Base-by-base conservation (phyloP, 805 yeast genomes). In the Candida patagonica region DNA sequence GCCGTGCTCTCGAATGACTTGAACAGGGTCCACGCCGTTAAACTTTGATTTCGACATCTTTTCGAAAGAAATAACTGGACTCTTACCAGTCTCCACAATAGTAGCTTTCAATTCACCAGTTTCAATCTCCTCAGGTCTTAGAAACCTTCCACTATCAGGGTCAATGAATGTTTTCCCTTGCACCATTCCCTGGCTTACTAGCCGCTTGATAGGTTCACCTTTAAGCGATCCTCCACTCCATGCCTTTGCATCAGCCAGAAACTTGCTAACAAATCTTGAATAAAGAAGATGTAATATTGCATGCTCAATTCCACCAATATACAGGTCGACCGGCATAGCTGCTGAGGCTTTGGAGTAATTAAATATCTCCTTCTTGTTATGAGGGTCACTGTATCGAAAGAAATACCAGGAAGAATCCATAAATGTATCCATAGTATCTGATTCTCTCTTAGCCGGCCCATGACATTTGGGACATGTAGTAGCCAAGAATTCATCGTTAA, bases 401-500 rank as follows among this genome's bases (percentile, higher is more conserved):
- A 73, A 84, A 60, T 92, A 92, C 98, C 98, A 92, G 2, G 96
- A 87, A 13, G 95, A 83, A 61, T 92, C 98, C 76, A 92, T 89
- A 55, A 92, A 92, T 0, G 98, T 92, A 56, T 92, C 98, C 98
- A 92, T 89, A 0, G 98, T 92, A 54, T 92, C 98, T 0, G 97
- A 85, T 48, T 92, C 98, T 52, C 98, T 71, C 42, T 72, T 76
- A 0, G 96, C 94, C 15, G 67, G 61, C 1, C 67, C 65, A 6
- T 57, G 51, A 63, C 98, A 92, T 0, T 73, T 68, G 5, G 98
- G 98, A 58, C 98, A 92, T 23, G 65, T 58, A 1, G 81, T 74
- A 44, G 83, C 68, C 6, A 78, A 77, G 67, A 86, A 89, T 15
- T 76, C 80, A 0, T 71, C 71, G 38, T 79, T 65, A 17, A 73